Evolutionary conservation across 169 alveolate genomes (phyloP).

Genomic region (Plasmodium berghei): DNA sequence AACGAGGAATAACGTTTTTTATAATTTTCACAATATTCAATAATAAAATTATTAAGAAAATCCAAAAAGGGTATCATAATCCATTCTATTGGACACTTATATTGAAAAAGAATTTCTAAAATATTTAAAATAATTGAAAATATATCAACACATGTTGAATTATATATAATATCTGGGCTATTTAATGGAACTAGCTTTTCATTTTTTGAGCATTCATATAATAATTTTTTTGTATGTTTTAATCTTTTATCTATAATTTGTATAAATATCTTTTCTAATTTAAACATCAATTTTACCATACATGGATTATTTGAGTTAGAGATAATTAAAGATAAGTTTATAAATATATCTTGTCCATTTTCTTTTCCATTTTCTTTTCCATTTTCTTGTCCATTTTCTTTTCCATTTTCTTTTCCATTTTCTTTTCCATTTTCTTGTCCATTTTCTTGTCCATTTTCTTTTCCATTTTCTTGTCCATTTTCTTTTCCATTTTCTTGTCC

Average conservation of each 20-base stretch:
- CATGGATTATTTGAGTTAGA: slow-evolving; percentile 63
- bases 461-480: too few species aligned
- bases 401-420: too few species aligned
- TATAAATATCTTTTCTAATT: slow-evolving; percentile 49
- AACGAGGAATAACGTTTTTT: slow-evolving; percentile 54
- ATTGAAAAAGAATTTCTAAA: slow-evolving; percentile 57
- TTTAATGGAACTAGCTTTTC: slow-evolving; percentile 58
- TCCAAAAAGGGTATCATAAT: slow-evolving; percentile 61
- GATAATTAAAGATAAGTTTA: slow-evolving; percentile 43
- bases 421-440: too few species aligned
- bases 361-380: too few species aligned
- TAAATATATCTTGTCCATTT: slow-evolving; percentile 31
- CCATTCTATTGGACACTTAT: slow-evolving; percentile 76
- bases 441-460: too few species aligned
- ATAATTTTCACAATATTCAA: slow-evolving; percentile 65
- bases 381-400: too few species aligned
- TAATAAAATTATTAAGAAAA: slow-evolving; percentile 50
- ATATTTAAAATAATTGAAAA: slow-evolving; percentile 57
- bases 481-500: too few species aligned
- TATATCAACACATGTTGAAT: slow-evolving; percentile 66
- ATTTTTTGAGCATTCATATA: slow-evolving; percentile 43
- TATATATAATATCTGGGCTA: slow-evolving; percentile 53
- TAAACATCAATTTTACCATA: slow-evolving; percentile 74
- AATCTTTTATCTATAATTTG: slow-evolving; percentile 65
- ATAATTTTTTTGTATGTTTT: slow-evolving; percentile 32